Conservation (phyloP, 106 monocot species). For the Chionographis japonica region DNA sequence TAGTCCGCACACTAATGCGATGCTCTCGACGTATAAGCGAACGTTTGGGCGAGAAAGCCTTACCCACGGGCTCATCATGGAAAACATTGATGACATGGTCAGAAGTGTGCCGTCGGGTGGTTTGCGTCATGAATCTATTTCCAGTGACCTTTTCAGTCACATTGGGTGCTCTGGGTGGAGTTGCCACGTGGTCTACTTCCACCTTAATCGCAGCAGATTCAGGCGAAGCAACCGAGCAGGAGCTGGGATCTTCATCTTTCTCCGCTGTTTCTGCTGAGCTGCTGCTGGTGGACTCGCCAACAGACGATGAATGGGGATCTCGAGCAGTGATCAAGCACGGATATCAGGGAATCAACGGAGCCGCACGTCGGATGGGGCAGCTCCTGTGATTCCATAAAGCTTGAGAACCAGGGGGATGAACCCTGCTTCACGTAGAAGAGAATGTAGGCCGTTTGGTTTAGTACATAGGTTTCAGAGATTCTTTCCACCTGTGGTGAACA, state of each 20-base stretch:
- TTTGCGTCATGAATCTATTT: not conserved
- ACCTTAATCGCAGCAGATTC: not conserved
- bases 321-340: conserved; percentile 25
- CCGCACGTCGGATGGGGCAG: not conserved
- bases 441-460: conserved; percentile 31
- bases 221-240: not conserved
- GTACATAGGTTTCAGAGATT: conserved; percentile 17
- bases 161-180: not conserved
- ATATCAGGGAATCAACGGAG: conserved; percentile 20
- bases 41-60: conserved; percentile 10
- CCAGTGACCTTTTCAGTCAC: not conserved
- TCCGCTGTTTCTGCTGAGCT: conserved; percentile 6
- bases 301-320: conserved; percentile 1
- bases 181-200: not conserved
- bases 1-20: not conserved
- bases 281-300: conserved; percentile 17
- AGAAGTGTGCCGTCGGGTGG: not conserved
- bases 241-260: conserved; percentile 5
- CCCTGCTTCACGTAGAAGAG: conserved; percentile 59
- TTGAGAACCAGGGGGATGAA: conserved; percentile 43
- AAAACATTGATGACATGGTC: conserved; percentile 1
- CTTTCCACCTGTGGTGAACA: conserved; percentile 10
- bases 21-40: conserved; percentile 1
- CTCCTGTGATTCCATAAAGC: conserved; percentile 22
- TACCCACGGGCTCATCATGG: conserved; percentile 26